These are phyloP conservation scores for Psilocybe sp. DNA, from an alignment of 768 basidiomycete species.

Conservation along the genomic window DNA sequence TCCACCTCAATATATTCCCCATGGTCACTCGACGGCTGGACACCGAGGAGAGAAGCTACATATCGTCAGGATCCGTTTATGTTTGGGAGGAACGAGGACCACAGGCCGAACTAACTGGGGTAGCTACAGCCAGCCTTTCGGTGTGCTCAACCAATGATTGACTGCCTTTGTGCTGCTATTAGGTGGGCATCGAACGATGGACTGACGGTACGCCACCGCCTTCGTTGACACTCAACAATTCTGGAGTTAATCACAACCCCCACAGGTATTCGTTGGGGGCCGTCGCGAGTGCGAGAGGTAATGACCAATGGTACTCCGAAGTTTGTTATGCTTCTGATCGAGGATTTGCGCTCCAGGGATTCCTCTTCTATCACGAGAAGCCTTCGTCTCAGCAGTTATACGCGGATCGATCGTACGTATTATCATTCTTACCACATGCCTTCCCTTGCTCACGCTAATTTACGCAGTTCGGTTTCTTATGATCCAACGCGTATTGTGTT, in stretches of 20 bases:
- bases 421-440: constrained; percentile 12
- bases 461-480: constrained; percentile 24
- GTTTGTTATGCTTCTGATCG: constrained; percentile 4
- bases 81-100: constrained; percentile 85
- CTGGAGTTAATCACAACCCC: not conserved
- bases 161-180: constrained; percentile 4
- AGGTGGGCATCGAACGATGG: constrained; percentile 84
- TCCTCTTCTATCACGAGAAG: constrained; percentile 79
- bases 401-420: constrained; percentile 42
- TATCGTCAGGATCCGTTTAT: constrained; percentile 73
- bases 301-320: constrained; percentile 10
- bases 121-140: constrained; percentile 28
- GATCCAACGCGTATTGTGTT: constrained; percentile 40
- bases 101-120: constrained; percentile 69
- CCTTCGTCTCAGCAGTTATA: constrained; percentile 49
- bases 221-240: not conserved
- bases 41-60: constrained; percentile 69
- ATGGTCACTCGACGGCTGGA: constrained; percentile 78
- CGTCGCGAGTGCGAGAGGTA: constrained; percentile 76
- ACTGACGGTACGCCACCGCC: constrained; percentile 54
- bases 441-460: not conserved
- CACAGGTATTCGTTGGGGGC: constrained; percentile 70
- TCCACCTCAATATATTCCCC: constrained; percentile 61
- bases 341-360: constrained; percentile 47
- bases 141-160: not conserved